Percentiles rank a stretch among this genome's conserved stretches.
These are phyloP conservation scores for Xylaria sp. DNA, from an alignment of 2,329 filamentous ascomycete species.

Conservation along the genomic window DNA sequence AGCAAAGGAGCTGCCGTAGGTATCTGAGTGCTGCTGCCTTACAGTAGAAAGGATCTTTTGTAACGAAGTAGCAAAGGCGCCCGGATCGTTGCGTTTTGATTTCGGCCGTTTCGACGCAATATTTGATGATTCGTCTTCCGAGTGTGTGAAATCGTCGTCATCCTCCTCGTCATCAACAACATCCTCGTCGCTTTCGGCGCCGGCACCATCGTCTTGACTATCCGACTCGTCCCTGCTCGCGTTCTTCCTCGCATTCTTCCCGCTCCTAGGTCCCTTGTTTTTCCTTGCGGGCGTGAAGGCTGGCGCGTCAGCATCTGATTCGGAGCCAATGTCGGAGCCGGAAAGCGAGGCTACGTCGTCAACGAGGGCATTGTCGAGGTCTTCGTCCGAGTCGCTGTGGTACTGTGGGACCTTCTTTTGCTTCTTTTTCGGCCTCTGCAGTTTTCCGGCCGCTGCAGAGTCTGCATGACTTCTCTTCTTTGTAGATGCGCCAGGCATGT, in stretches of 20 bases:
- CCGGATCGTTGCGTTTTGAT: constrained; percentile 91
- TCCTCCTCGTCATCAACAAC: constrained; percentile 42
- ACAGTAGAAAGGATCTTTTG: constrained; percentile 86
- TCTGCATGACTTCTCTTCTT: constrained; percentile 49
- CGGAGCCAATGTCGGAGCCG: constrained; percentile 48
- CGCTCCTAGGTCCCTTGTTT: constrained; percentile 9
- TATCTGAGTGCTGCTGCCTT: constrained; percentile 4
- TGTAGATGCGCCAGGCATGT: constrained; percentile 44
- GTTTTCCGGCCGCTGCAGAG: constrained; percentile 46
- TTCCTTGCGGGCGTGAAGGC: constrained; percentile 38
- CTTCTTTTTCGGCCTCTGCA: constrained; percentile 61
- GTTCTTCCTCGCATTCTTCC: constrained; percentile 39
- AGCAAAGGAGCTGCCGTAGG: not conserved
- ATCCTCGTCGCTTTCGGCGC: constrained; percentile 39
- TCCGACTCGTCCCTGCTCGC: constrained; percentile 39
- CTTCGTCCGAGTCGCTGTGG: constrained; percentile 68
- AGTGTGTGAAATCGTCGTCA: constrained; percentile 45
- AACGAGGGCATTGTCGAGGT: constrained; percentile 63
- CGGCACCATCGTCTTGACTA: constrained; percentile 40
- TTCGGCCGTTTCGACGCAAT: constrained; percentile 57
- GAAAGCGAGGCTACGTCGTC: constrained; percentile 59
- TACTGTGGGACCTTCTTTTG: constrained; percentile 62
- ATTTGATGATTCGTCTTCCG: constrained; percentile 46
- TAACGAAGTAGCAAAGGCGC: constrained; percentile 91
- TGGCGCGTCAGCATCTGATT: constrained; percentile 50